These are phyloP conservation scores for Rhododendron molle DNA, from an alignment of 148 eudicot species.

Conservation along the genomic window DNA sequence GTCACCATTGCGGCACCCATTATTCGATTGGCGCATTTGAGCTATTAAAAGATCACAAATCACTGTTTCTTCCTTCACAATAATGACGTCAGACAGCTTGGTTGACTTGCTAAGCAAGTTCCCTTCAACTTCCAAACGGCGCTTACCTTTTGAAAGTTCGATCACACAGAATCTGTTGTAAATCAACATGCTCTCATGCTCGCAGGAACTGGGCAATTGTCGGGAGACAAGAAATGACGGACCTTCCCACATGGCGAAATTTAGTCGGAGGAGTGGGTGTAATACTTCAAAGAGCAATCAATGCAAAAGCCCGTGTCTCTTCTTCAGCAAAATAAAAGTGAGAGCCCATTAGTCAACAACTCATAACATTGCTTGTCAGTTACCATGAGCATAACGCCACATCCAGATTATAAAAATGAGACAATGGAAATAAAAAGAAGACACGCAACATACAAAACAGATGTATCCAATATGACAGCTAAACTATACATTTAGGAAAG, in stretches of 20 bases:
- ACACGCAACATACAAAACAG: not conserved
- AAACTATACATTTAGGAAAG: not conserved
- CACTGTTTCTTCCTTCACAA: not conserved
- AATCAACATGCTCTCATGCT: conserved; percentile 27
- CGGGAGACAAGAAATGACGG: conserved; percentile 35
- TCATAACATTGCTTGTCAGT: conserved; percentile 7
- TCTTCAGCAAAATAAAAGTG: conserved; percentile 3
- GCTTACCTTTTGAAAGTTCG: conserved; percentile 13
- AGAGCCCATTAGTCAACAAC: conserved; percentile 4
- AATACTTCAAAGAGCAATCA: not conserved
- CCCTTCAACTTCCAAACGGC: conserved; percentile 5
- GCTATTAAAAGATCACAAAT: not conserved
- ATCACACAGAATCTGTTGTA: conserved; percentile 23
- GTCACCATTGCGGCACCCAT: not conserved
- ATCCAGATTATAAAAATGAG: conserved; percentile 8
- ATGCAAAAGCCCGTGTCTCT: conserved; percentile 12
- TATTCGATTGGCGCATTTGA: not conserved
- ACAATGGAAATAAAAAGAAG: too few relatives aligned
- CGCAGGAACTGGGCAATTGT: conserved; percentile 36
- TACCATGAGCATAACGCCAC: conserved; percentile 7
- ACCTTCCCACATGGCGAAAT: conserved; percentile 48
- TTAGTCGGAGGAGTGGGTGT: not conserved
- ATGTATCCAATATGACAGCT: not conserved
- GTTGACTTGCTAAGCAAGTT: conserved; percentile 23
- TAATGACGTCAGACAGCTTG: not conserved